Conservation (phyloP, 2,329 filamentous ascomycete species). For the Zalaria obscura region DNA sequence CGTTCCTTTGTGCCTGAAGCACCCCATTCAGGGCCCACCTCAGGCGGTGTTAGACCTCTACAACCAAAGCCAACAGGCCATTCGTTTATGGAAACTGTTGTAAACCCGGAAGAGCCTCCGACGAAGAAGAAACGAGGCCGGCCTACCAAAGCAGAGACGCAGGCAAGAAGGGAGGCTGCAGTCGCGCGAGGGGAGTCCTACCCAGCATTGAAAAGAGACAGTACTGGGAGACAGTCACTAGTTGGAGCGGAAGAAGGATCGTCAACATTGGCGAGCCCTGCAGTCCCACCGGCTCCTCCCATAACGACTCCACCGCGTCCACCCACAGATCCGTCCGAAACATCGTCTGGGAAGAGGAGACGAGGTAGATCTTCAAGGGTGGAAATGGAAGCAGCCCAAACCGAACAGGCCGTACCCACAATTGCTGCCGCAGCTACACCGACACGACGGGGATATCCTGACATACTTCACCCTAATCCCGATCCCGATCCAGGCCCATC, state of each 20-base stretch:
- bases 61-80: conserved; percentile 26
- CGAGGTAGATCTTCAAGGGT: conserved; percentile 13
- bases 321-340: conserved; percentile 10
- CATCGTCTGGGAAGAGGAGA: conserved; percentile 17
- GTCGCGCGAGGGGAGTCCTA: conserved; percentile 24
- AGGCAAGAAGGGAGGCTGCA: conserved; percentile 27
- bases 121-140: conserved; percentile 32
- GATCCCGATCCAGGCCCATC: no score
- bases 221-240: not conserved
- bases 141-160: conserved; percentile 32
- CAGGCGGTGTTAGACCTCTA: conserved; percentile 25
- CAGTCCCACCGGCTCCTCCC: not conserved
- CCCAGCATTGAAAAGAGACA: conserved; percentile 14
- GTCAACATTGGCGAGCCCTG: not conserved
- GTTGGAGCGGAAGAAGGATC: not conserved
- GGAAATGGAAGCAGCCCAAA: conserved; percentile 3
- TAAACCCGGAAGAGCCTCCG: conserved; percentile 10
- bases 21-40: conserved; percentile 8
- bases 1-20: conserved; percentile 15
- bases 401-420: not conserved
- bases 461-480: conserved; percentile 1
- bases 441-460: conserved; percentile 3
- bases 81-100: not conserved
- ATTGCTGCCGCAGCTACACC: not conserved
- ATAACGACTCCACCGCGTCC: not conserved